Evolutionary conservation across 2,329 filamentous ascomycete genomes (phyloP), one percentile per base, ranked within the genome.

Genomic region (Myriosclerotinia scirpicola): DNA sequence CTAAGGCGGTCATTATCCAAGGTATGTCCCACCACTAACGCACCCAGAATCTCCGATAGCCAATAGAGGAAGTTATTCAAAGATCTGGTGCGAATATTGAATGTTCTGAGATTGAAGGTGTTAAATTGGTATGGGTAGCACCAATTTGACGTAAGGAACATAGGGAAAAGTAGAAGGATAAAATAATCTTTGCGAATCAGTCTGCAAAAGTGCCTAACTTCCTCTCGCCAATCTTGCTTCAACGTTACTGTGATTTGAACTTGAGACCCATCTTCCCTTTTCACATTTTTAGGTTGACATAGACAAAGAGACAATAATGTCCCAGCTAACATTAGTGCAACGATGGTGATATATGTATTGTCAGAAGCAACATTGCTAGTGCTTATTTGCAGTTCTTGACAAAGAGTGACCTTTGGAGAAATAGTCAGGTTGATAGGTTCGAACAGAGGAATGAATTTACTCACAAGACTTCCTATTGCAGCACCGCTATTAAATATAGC

Each of bases 111-210:
- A 71, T 92, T 92, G 77, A 92, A 83, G 56, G 82, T 83, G 75
- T 91, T 91, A 81, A 91, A 90, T 72, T 92, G 90, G 73, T 92
- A 92, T 68, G 87, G 85, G 78, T 91, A 91, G 79, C 92, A 92
- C 84, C 86, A 89, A 77, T 92, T 92, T 76, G 87, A 90, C 55
- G 87, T 84, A 74, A 91, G 83, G 80, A 92, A 92, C 87, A 92
- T 90, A 73, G 90, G 90, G 79, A 92, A 93, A 38, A 93, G 82
- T 30, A 87, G 77, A 64, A 93, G 69, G 73, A 93, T 89, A 79
- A 89, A 93, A 6, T 85, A 86, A 71, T 94, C 89, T 36, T 81
- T 82, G 58, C 80, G 79, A 64, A 96, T 79, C 1, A 89, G 90
- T 77, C 93, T 83, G 77, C 83, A 88, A 5, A 96, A 85, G 62